Evolutionary conservation across 2,329 filamentous ascomycete genomes (phyloP).

Genomic region (Hypomyces rosellus): DNA sequence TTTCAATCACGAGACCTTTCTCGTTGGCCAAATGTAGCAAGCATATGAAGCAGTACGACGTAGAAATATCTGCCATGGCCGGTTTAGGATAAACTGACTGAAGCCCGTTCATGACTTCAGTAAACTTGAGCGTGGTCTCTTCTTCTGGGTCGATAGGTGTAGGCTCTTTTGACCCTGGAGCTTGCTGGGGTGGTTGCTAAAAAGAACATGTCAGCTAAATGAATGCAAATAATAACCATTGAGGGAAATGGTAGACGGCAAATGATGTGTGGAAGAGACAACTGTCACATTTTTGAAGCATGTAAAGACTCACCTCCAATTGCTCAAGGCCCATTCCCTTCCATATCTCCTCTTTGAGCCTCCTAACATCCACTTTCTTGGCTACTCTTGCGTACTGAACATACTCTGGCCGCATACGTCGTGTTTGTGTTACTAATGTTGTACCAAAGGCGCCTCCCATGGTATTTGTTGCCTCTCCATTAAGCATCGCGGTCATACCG

Average conservation of each 20-base stretch:
- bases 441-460: constrained; percentile 53
- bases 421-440: constrained; percentile 58
- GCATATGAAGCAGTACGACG: constrained; percentile 88
- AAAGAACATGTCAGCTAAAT: constrained; percentile 1
- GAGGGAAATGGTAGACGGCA: neutral
- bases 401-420: constrained; percentile 59
- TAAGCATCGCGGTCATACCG: constrained; percentile 46
- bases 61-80: constrained; percentile 89
- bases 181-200: constrained; percentile 1
- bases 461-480: constrained; percentile 41
- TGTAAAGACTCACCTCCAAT: constrained; percentile 38
- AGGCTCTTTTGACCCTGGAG: constrained; percentile 26
- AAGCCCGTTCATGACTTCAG: constrained; percentile 82
- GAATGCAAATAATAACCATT: neutral
- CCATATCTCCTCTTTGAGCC: constrained; percentile 66
- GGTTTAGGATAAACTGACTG: constrained; percentile 80
- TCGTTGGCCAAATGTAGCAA: constrained; percentile 88
- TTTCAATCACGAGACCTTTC: constrained; percentile 74
- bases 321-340: constrained; percentile 56
- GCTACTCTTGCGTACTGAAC: constrained; percentile 64
- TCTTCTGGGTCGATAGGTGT: constrained; percentile 24
- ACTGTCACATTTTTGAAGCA: neutral
- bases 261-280: neutral
- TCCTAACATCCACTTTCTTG: constrained; percentile 64
- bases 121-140: constrained; percentile 69